Conservation (phyloP, 2,329 filamentous ascomycete genomes). For the Cladobotryum mycophilum region DNA sequence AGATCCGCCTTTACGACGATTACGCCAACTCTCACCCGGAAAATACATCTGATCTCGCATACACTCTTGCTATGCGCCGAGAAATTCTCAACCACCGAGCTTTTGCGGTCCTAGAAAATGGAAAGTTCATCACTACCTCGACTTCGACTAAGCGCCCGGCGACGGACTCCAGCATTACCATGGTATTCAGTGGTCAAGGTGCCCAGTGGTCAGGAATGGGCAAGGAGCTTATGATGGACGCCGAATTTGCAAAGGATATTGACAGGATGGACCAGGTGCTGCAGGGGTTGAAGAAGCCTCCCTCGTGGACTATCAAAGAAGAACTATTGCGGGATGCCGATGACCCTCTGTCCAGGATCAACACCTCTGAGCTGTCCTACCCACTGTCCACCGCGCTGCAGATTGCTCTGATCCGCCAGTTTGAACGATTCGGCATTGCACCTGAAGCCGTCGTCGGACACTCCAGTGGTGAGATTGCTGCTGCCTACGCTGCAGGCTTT, state of each 20-base stretch:
- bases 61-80: slow-evolving; percentile 3
- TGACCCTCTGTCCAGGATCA: slow-evolving; percentile 5
- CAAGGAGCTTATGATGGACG: slow-evolving; percentile 18
- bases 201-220: slow-evolving; percentile 31
- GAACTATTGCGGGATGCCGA: slow-evolving; percentile 7
- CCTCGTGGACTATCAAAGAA: slow-evolving; percentile 10
- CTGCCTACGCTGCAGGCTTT: slow-evolving; percentile 23
- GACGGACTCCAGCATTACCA: slow-evolving; percentile 2
- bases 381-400: slow-evolving; percentile 36
- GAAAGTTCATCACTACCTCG: neutral
- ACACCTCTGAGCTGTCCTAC: slow-evolving; percentile 19
- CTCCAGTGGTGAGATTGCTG: slow-evolving; percentile 32
- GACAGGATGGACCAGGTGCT: neutral
- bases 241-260: slow-evolving; percentile 16
- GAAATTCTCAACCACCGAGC: neutral
- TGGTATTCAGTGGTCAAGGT: slow-evolving; percentile 30
- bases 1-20: slow-evolving; percentile 2
- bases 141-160: neutral
- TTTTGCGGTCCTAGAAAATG: neutral
- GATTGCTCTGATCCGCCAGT: slow-evolving; percentile 30
- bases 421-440: slow-evolving; percentile 19
- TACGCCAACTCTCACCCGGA: neutral
- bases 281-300: neutral
- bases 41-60: slow-evolving; percentile 3
- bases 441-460: slow-evolving; percentile 27